Percentiles rank a stretch among this genome's conserved stretches.
Evolutionary conservation across 257 asterid species (phyloP).

Genomic region (Petrea volubilis): DNA sequence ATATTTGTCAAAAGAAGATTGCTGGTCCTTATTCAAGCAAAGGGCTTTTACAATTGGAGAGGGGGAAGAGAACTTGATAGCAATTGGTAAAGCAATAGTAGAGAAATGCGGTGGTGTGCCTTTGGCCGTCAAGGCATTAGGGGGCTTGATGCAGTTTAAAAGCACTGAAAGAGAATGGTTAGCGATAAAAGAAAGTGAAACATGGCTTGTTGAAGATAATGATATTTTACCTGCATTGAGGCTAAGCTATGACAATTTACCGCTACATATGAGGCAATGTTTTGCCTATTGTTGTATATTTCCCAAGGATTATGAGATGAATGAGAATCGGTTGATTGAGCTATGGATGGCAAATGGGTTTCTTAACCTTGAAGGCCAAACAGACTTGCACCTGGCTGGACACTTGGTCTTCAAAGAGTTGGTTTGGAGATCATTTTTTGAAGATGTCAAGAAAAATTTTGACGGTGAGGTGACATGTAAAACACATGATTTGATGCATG

Average conservation of each 20-base stretch:
- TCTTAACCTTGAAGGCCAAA: neutral
- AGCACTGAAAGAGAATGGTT: slow-evolving; percentile 19
- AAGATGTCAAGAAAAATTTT: neutral
- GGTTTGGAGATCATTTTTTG: slow-evolving; percentile 30
- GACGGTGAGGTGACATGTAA: neutral
- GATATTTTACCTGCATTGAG: slow-evolving; percentile 12
- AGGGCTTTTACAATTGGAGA: slow-evolving; percentile 18
- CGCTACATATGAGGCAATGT: slow-evolving; percentile 16
- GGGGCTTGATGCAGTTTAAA: slow-evolving; percentile 25
- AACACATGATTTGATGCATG: slow-evolving; percentile 34
- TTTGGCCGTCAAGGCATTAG: slow-evolving; percentile 24
- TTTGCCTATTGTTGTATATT: slow-evolving; percentile 29
- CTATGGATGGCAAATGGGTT: slow-evolving; percentile 31
- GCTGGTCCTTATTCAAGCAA: slow-evolving; percentile 27
- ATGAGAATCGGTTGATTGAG: neutral
- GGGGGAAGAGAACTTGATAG: neutral
- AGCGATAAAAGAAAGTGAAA: slow-evolving; percentile 6
- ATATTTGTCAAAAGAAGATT: slow-evolving; percentile 19
- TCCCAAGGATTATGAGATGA: slow-evolving; percentile 22
- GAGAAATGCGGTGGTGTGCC: slow-evolving; percentile 27
- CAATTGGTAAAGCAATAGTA: slow-evolving; percentile 17
- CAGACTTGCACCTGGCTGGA: slow-evolving; percentile 4
- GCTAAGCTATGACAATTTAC: slow-evolving; percentile 31
- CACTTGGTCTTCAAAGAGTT: slow-evolving; percentile 18
- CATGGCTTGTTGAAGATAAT: neutral